Evolutionary conservation across 106 monocot genomes (phyloP), one percentile per base, ranked within the genome.

Genomic region (Allium fistulosum): DNA sequence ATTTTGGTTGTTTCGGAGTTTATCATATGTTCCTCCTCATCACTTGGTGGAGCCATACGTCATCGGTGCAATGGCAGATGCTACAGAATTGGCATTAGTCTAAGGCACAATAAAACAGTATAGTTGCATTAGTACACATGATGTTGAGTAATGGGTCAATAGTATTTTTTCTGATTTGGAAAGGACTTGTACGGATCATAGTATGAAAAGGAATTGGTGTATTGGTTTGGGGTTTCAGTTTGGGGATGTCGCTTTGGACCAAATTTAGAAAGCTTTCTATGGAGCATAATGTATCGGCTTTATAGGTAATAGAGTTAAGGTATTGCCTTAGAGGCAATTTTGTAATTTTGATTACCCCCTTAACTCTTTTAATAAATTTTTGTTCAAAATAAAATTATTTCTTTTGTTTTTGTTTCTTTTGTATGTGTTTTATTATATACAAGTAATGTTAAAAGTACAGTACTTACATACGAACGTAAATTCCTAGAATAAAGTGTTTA

Each of bases 141-240:
- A 90, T 74, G 90, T 90, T 9, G 90, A 83, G 4, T 85, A 90
- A 26, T 90, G 90, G 90, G 90, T 78, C 0, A 90, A 83, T 48
- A 80, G 83, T 55, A 85, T 90, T 65, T 67, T 85, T 50, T 79
- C 79, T 50, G 90, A 90, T 73, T 75, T 90, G 72, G 73, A 78
- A 61, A 77, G 83, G 67, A 83, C 80, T 11, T 90, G 90, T 59
- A 75, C 9, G 48, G 90, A 83, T 62, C 90, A 90, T 26, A 49
- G 61, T n/a, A 83, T 57, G 72, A 78, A 73, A 71, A 71, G 85
- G 73, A 77, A 77, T 62, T 84, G 84, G 81, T 79, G 84, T 1
- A 84, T 88, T 46, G 84, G 84, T 6, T 88, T 88, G 1, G 88
- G 88, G 13, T 46, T 88, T 15, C 65, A 63, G 16, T 88, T 84